These are phyloP conservation scores for Samsoniella hepiali DNA, from an alignment of 2,329 filamentous ascomycete species.

Conservation along the genomic window DNA sequence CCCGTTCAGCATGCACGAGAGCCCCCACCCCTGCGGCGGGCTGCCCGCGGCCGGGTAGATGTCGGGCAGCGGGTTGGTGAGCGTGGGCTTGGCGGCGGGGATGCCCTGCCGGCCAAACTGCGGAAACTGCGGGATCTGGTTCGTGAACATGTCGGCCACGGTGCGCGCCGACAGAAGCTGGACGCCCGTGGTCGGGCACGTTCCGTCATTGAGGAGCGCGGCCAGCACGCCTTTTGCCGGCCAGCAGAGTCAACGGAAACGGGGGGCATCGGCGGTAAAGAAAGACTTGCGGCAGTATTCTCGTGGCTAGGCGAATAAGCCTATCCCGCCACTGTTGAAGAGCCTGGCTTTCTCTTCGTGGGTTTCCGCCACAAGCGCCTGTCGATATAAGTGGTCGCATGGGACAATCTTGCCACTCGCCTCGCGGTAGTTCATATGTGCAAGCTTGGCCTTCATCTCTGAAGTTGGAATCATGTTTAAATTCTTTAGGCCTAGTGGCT, in stretches of 20 bases:
- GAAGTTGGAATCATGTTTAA: conserved; percentile 55
- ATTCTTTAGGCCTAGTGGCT: conserved; percentile 45
- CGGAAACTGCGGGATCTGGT: conserved; percentile 56
- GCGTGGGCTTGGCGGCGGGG: conserved; percentile 44
- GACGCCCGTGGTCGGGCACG: conserved; percentile 51
- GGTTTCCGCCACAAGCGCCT: conserved; percentile 40
- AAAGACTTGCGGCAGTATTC: conserved; percentile 55
- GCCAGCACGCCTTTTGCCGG: conserved; percentile 51
- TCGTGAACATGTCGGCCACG: conserved; percentile 62
- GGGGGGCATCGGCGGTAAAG: background rate
- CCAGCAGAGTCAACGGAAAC: background rate
- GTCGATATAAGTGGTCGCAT: conserved; percentile 50
- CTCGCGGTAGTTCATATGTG: conserved; percentile 53
- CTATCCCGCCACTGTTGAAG: conserved; percentile 61
- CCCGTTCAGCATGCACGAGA: conserved; percentile 55
- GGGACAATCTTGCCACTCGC: conserved; percentile 39
- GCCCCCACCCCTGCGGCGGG: conserved; percentile 62
- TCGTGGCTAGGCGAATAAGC: conserved; percentile 55
- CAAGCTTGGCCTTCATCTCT: conserved; percentile 53
- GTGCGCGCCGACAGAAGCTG: conserved; percentile 55
- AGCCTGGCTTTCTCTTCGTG: conserved; percentile 41
- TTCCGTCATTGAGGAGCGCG: conserved; percentile 62
- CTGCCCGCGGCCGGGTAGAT: conserved; percentile 44
- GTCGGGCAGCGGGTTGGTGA: conserved; percentile 47
- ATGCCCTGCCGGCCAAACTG: conserved; percentile 47